A percentile compares a stretch with the other conserved stretches of the same genome.
Evolutionary conservation across 768 basidiomycete species (phyloP).

Genomic region (Tephrocybe sp.): DNA sequence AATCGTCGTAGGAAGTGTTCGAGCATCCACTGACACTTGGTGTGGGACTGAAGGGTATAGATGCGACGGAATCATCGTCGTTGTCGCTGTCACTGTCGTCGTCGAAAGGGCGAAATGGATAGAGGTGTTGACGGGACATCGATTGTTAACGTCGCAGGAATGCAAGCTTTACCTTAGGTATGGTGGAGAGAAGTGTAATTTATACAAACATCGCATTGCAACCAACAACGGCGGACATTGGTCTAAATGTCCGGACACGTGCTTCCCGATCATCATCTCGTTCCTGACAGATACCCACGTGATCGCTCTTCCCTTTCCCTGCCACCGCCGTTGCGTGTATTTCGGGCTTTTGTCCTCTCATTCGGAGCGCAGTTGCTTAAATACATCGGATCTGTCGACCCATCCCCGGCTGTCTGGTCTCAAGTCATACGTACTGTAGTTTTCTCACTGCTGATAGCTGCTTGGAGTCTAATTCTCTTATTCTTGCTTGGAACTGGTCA

Average conservation of each 20-base stretch:
- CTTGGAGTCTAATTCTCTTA: too few relatives aligned
- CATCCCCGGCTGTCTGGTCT: too few relatives aligned
- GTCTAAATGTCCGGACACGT: conserved; percentile 8
- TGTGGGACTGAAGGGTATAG: conserved; percentile 34
- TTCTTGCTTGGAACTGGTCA: too few relatives aligned
- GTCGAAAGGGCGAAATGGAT: conserved; percentile 14
- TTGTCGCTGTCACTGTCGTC: conserved; percentile 41
- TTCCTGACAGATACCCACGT: neutral
- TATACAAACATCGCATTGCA: conserved; percentile 9
- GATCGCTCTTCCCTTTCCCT: neutral
- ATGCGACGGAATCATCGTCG: conserved; percentile 45
- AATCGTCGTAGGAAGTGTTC: conserved; percentile 53
- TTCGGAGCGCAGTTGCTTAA: too few relatives aligned
- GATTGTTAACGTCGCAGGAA: neutral
- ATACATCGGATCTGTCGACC: too few relatives aligned
- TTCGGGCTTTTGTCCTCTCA: too few relatives aligned
- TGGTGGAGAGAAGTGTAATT: neutral
- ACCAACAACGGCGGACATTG: conserved; percentile 10
- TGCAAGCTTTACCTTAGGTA: conserved; percentile 1
- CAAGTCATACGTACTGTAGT: too few relatives aligned
- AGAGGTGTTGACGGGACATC: conserved; percentile 5
- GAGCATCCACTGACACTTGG: conserved; percentile 42
- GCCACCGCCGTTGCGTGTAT: too few relatives aligned
- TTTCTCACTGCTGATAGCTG: too few relatives aligned
- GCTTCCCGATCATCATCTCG: conserved; percentile 4